Evolutionary conservation across 257 asterid species (phyloP), one percentile per base, ranked within the genome.

Genomic region (Galeopsis tetrahit): DNA sequence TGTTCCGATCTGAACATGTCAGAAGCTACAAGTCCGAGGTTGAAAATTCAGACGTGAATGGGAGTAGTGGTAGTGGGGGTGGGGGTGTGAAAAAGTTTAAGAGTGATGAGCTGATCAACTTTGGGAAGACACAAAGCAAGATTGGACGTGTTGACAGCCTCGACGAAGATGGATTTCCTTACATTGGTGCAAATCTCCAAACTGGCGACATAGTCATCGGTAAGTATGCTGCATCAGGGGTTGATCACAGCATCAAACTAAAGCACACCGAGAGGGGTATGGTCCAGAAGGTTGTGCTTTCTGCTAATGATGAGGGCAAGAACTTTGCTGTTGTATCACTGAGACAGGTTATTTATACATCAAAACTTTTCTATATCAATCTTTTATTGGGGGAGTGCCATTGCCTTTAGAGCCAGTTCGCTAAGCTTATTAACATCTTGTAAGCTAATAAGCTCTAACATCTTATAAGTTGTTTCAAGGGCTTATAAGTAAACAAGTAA

Each of bases 81-180:
- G 28, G 73, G 2, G 53, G 49, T 0, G 88, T 77, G 28, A 88
- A 80, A 71, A 90, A 85, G 85, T 8, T 31, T 1, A 90, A 85
- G 77, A 13, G 78, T 14, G 98, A 86, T 38, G 92, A 92, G 21
- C 4, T 74, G 66, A 63, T 92, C 11, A 85, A 73, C 72, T 95
- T 92, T 75, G 99, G 98, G 31, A 95, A 95, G 86, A 84, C 70
- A 7, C 91, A 73, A 17, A 88, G 99, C 71, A 89, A 90, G 75
- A 83, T 89, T 40, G 99, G 99, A 35, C 89, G 95, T 5, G 98
- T 88, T 42, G 96, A 94, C 83, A 84, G 89, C 77, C 88, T 95
- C 3, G 99, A 95, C 6, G 99, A 95, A 71, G 99, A 95, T 78
- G 99, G 99, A 2, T 85, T 95, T 72, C 99, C 99, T 2, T 92